A percentile compares a stretch with the other conserved stretches of the same genome.
Conservation (phyloP, 805 yeast species). For the Wickerhamiella parazyma region DNA sequence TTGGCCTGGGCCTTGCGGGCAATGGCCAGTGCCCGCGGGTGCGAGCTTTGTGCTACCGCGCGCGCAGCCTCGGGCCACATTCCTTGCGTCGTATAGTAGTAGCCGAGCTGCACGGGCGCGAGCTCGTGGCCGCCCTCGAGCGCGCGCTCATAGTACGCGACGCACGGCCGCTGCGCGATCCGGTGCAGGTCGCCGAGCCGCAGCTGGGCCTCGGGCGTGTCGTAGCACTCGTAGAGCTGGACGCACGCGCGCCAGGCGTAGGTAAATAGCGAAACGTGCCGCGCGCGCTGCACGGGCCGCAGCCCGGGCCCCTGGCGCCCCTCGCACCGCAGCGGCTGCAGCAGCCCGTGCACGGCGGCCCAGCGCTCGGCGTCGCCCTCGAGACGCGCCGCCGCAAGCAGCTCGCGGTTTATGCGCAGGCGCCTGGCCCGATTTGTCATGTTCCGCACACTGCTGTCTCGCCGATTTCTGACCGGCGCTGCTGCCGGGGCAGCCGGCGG, state of each 20-base stretch:
- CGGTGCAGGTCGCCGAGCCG: slow-evolving; percentile 1
- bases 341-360: background rate
- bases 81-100: background rate
- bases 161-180: background rate
- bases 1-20: background rate
- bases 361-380: background rate
- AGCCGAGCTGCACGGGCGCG: slow-evolving; percentile 1
- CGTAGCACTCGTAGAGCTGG: background rate
- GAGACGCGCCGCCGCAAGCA: background rate
- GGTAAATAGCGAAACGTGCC: background rate
- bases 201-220: background rate
- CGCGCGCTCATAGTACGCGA: background rate
- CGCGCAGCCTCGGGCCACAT: no score
- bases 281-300: background rate
- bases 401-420: background rate
- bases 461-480: background rate
- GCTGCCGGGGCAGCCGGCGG: background rate
- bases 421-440: background rate
- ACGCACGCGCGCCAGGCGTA: background rate
- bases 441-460: background rate
- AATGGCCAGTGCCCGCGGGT: background rate
- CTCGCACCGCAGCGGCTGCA: background rate
- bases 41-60: no score
- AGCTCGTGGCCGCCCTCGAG: background rate
- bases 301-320: no score